Evolutionary conservation across 2,329 filamentous ascomycete genomes (phyloP), one percentile per base, ranked within the genome.

Genomic region (Monilinia fructicola): DNA sequence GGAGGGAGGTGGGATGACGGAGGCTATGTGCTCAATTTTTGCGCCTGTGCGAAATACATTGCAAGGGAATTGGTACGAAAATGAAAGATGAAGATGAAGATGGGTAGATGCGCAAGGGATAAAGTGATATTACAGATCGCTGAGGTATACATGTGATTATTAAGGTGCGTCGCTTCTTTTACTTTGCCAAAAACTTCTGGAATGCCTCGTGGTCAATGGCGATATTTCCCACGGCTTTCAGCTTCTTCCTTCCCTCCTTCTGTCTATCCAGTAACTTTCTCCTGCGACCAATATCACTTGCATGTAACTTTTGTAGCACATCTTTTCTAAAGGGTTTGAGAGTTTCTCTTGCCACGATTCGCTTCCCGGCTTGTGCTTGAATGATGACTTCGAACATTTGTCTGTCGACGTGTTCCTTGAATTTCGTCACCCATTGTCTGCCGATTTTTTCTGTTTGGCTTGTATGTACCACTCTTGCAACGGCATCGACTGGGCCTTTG

Each of bases 381-480:
- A 99, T 98, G 66, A 98, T 83, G 28, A 99, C 87, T 80, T 99
- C 95, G 46, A 97, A 99, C 88, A 98, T 95, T 78, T 99, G 95
- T 23, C 95, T 84, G 74, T 97, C 91, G 26, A 99, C 94, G 74
- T 98, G 94, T 77, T 97, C 89, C 76, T 97, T 98, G 83, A 99
- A 98, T 78, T 96, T 97, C 52, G 86, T 88, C 7, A 97, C 94
- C 95, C 95, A 99, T 66, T 88, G 83, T 58, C 92, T 85, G 5
- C 93, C 95, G 6, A 97, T 82, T 23, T 91, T 84, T 40, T 94
- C 90, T 0, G 89, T 87, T 77, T 97, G 93, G 16, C 89, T 92
- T 48, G 83, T 80, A 74, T 99, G 95, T 50, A 98, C 86, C 4
- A 99, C 88, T 44, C 94, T 88, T n/a, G 92, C 89, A 23, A 99